phyloP scores from a whole-genome alignment of 495 filamentous ascomycete species.

The Astrothelium subdiscretum region DNA sequence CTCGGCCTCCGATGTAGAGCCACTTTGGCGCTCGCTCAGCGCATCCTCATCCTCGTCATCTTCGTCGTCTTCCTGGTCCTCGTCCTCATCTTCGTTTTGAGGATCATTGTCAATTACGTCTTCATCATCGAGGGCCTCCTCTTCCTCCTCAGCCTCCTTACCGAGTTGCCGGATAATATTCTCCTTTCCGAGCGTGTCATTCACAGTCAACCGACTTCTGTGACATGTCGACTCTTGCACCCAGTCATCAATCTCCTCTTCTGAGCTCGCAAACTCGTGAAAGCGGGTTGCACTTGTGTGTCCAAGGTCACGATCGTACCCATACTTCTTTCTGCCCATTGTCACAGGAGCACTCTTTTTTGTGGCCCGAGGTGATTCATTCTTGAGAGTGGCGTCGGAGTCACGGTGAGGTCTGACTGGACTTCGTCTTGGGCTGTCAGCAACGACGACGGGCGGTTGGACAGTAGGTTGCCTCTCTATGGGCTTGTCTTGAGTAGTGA shows the following conservation, averaged over 20 bases:
- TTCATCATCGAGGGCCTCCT: slow-evolving; percentile 60
- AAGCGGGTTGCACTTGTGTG: slow-evolving; percentile 63
- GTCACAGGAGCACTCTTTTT: slow-evolving; percentile 17
- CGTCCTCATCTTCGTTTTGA: slow-evolving; percentile 33
- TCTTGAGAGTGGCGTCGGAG: slow-evolving; percentile 37
- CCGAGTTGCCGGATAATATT: slow-evolving; percentile 74
- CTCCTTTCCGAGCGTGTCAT: slow-evolving; percentile 84
- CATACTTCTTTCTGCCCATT: slow-evolving; percentile 14
- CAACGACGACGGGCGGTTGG: background rate
- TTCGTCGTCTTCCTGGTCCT: slow-evolving; percentile 21
- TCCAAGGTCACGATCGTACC: slow-evolving; percentile 45
- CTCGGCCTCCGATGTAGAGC: slow-evolving; percentile 38
- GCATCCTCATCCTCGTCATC: slow-evolving; percentile 39
- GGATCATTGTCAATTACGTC: slow-evolving; percentile 24
- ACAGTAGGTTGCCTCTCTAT: background rate
- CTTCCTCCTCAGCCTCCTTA: slow-evolving; percentile 85
- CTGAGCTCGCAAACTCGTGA: slow-evolving; percentile 83
- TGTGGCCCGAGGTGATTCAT: slow-evolving; percentile 24
- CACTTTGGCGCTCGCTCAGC: slow-evolving; percentile 37
- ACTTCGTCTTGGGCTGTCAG: background rate
- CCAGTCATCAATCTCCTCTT: slow-evolving; percentile 78
- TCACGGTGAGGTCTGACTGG: slow-evolving; percentile 34
- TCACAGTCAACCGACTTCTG: slow-evolving; percentile 63
- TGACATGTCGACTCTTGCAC: slow-evolving; percentile 52
- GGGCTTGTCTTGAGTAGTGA: slow-evolving; percentile 21